Conservation (phyloP, 2,329 filamentous ascomycete genomes). For the Helotiales sp. region DNA sequence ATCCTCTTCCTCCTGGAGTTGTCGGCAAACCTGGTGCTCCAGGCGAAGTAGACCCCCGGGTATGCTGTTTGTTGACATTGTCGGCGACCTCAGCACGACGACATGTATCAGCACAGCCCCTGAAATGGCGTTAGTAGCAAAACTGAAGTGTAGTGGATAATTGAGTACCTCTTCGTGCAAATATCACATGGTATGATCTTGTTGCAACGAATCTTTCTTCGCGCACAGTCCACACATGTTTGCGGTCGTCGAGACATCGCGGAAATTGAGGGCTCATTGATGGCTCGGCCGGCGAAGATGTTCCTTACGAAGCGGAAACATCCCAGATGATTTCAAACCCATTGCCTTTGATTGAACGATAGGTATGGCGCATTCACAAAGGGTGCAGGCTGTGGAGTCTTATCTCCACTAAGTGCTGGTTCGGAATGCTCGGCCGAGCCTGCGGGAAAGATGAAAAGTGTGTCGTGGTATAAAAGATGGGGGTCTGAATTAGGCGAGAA, state of each 20-base stretch:
- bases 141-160: background rate
- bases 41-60: background rate
- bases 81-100: slow-evolving; percentile 22
- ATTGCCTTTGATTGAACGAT: no score
- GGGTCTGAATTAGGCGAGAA: no score
- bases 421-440: no score
- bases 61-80: slow-evolving; percentile 5
- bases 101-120: slow-evolving; percentile 22
- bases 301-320: no score
- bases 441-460: no score
- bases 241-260: slow-evolving; percentile 23
- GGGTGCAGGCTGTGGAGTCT: no score
- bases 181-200: slow-evolving; percentile 43
- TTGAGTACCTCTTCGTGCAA: slow-evolving; percentile 37
- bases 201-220: slow-evolving; percentile 41
- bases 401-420: no score
- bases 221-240: slow-evolving; percentile 35
- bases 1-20: background rate
- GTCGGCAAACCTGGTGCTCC: background rate
- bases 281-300: no score
- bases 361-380: no score
- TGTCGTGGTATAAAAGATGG: no score
- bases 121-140: slow-evolving; percentile 11
- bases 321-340: no score
- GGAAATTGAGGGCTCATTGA: no score